phyloP scores from a whole-genome alignment of 148 eudicot genomes.

The Vaccinium myrtillus region DNA sequence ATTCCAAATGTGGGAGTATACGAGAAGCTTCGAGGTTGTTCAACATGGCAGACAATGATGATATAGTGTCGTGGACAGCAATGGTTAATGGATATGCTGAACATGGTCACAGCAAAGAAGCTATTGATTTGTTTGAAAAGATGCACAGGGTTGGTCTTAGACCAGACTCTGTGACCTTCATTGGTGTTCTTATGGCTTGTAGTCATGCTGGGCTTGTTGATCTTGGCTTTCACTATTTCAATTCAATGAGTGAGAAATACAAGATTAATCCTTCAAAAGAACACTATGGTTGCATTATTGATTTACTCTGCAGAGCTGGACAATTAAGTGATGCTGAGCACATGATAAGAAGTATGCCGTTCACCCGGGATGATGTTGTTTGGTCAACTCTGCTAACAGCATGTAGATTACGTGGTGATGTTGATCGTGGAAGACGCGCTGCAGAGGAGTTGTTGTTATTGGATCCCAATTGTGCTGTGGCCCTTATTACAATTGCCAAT shows the following conservation, averaged over 20 bases:
- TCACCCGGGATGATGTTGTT: slow-evolving; percentile 65
- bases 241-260: slow-evolving; percentile 49
- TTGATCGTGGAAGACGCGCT: slow-evolving; percentile 61
- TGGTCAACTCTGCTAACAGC: slow-evolving; percentile 88
- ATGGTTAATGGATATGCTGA: slow-evolving; percentile 95
- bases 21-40: slow-evolving; percentile 62
- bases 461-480: slow-evolving; percentile 69
- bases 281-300: slow-evolving; percentile 93
- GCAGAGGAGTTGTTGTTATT: slow-evolving; percentile 59
- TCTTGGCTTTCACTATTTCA: slow-evolving; percentile 60
- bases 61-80: slow-evolving; percentile 85
- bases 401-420: slow-evolving; percentile 62
- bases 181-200: slow-evolving; percentile 89
- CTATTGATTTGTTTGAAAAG: slow-evolving; percentile 62
- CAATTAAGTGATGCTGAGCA: slow-evolving; percentile 67
- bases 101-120: slow-evolving; percentile 74
- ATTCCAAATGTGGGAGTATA: slow-evolving; percentile 82
- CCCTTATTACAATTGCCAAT: slow-evolving; percentile 75
- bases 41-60: slow-evolving; percentile 28
- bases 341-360: slow-evolving; percentile 72
- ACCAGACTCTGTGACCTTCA: slow-evolving; percentile 85
- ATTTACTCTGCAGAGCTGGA: slow-evolving; percentile 84
- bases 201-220: slow-evolving; percentile 86
- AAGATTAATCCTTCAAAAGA: slow-evolving; percentile 60
- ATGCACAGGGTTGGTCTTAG: slow-evolving; percentile 46